phyloP scores from a whole-genome alignment of 805 yeast genomes.

The Danielia oregonensis region DNA sequence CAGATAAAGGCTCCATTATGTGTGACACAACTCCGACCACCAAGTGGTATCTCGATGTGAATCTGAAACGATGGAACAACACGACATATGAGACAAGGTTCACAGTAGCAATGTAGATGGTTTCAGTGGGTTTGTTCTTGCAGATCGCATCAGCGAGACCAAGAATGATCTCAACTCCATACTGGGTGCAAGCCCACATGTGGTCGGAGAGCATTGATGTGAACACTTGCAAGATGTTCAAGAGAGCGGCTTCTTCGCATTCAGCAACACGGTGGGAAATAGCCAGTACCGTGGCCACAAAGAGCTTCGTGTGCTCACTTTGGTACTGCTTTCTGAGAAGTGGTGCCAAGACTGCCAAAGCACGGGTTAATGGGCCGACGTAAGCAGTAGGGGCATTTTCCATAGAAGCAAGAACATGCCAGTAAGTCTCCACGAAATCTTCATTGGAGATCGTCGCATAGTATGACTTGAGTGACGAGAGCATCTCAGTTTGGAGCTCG shows the following conservation, averaged over 20 bases:
- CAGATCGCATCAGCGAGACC: conserved; percentile 28
- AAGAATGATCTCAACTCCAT: conserved; percentile 54
- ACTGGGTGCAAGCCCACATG: conserved; percentile 62
- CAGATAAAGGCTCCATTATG: conserved; percentile 45
- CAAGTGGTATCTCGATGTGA: conserved; percentile 72
- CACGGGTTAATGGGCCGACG: conserved; percentile 14
- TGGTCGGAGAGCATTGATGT: conserved; percentile 45
- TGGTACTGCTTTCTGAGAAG: conserved; percentile 11
- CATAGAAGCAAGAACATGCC: conserved; percentile 16
- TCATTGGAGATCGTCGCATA: conserved; percentile 2
- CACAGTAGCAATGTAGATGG: conserved; percentile 35
- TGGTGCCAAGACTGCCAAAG: conserved; percentile 16
- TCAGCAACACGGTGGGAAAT: conserved; percentile 10
- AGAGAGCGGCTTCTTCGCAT: conserved; percentile 6
- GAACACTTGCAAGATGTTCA: conserved; percentile 21
- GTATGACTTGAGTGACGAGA: conserved; percentile 4
- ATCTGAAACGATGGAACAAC: conserved; percentile 63
- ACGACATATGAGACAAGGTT: conserved; percentile 58
- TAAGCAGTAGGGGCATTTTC: conserved; percentile 10
- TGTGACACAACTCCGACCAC: conserved; percentile 46
- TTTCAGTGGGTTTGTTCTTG: conserved; percentile 1
- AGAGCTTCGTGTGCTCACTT: conserved; percentile 12
- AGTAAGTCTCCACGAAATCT: conserved; percentile 10
- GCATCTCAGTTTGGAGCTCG: not conserved
- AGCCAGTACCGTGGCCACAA: conserved; percentile 27